Percentiles rank a stretch among this genome's conserved stretches.
Conservation (phyloP, 352 stramenopile genomes). For the Globisporangium lucens region DNA sequence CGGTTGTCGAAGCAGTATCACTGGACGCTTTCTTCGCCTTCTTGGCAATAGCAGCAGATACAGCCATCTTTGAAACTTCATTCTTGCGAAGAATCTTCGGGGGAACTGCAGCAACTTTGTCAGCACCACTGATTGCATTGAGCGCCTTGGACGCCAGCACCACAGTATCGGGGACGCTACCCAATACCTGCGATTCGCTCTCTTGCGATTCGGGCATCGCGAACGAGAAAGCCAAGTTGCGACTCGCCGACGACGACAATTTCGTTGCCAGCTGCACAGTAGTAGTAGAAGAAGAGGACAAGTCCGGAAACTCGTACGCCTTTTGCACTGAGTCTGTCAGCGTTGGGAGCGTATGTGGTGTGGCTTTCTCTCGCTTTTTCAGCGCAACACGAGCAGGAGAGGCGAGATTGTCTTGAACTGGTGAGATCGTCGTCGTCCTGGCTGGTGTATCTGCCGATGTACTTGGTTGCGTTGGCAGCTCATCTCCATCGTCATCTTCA, state of each 20-base stretch:
- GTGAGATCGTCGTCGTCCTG: slow-evolving; percentile 1
- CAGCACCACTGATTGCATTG: slow-evolving; percentile 14
- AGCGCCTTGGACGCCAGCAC: slow-evolving; percentile 29
- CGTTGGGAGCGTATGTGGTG: slow-evolving; percentile 1
- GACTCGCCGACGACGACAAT: slow-evolving; percentile 30
- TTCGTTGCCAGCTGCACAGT: slow-evolving; percentile 1
- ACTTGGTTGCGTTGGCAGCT: slow-evolving; percentile 42
- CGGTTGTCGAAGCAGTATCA: slow-evolving; percentile 5
- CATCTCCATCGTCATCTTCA: slow-evolving; percentile 24
- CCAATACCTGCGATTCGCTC: slow-evolving; percentile 33
- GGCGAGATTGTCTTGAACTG: slow-evolving; percentile 4
- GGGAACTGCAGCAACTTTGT: slow-evolving; percentile 13
- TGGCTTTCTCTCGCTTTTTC: slow-evolving; percentile 29
- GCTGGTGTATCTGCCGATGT: not conserved
- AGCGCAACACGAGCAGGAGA: slow-evolving; percentile 18
- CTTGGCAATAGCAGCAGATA: not conserved
- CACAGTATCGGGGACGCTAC: slow-evolving; percentile 33
- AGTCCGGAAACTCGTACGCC: slow-evolving; percentile 24
- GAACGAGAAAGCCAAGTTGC: slow-evolving; percentile 67
- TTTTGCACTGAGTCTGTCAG: slow-evolving; percentile 36
- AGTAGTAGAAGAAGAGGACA: slow-evolving; percentile 13
- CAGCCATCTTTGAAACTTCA: not conserved
- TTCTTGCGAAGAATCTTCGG: not conserved
- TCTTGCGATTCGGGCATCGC: slow-evolving; percentile 58
- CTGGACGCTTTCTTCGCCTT: not conserved